These are phyloP conservation scores for Alternaria solani DNA, from an alignment of 2,329 filamentous ascomycete species.

Conservation along the genomic window DNA sequence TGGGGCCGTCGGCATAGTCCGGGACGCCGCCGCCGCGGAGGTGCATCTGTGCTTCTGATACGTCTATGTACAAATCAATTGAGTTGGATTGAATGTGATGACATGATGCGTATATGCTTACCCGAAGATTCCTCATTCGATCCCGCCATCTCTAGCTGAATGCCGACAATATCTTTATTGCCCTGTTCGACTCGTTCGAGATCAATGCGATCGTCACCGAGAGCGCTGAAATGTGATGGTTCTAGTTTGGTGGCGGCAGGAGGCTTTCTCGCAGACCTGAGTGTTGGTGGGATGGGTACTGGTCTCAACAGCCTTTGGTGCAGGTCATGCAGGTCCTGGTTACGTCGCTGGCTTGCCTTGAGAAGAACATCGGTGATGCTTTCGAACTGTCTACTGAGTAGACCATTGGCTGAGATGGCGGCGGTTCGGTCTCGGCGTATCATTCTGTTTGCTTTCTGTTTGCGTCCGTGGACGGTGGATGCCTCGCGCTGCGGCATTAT, in stretches of 20 bases:
- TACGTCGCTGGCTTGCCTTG: conserved; percentile 23
- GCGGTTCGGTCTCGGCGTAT: background rate
- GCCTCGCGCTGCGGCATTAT: background rate
- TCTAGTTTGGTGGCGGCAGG: background rate
- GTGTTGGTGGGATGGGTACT: background rate
- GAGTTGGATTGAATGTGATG: background rate
- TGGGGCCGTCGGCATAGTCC: background rate
- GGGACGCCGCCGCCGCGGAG: background rate
- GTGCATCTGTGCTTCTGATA: background rate
- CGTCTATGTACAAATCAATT: background rate
- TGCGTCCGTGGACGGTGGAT: background rate
- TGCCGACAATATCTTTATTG: background rate
- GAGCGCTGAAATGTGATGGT: background rate
- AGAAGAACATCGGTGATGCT: conserved; percentile 27
- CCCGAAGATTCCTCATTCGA: background rate
- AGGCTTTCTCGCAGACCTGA: background rate
- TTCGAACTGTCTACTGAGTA: conserved; percentile 26
- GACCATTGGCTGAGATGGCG: conserved; percentile 4
- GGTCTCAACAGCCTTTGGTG: background rate
- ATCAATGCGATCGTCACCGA: background rate
- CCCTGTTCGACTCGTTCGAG: background rate
- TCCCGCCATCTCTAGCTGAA: background rate
- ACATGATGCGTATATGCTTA: background rate
- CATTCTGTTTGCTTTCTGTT: conserved; percentile 2
- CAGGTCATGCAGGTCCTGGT: conserved; percentile 16